Percentiles rank a stretch among this genome's conserved stretches.
phyloP scores from a whole-genome alignment of 2,329 filamentous ascomycete genomes.

The Talaromyces albobiverticillius region DNA sequence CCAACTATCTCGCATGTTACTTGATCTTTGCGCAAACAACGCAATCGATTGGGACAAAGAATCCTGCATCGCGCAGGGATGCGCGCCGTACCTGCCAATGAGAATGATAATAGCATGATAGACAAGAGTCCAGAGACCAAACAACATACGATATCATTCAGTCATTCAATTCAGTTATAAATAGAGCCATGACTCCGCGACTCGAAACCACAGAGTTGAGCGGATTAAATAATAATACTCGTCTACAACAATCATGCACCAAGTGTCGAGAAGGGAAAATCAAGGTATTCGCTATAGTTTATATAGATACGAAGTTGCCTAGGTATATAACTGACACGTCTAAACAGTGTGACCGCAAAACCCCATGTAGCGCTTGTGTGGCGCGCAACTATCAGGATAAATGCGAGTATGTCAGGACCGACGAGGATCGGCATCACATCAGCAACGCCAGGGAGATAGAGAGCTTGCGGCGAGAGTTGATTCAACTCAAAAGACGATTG shows the following conservation, averaged over 20 bases:
- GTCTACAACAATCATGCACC: constrained; percentile 28
- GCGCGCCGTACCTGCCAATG: no score
- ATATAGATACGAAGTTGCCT: background rate
- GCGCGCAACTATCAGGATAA: constrained; percentile 26
- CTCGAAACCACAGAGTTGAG: background rate
- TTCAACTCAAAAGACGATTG: constrained; percentile 11
- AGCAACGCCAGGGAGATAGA: constrained; percentile 51
- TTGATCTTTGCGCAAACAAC: no score
- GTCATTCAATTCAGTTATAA: background rate
- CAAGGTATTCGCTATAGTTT: constrained; percentile 21
- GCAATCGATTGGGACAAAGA: no score
- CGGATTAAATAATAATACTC: constrained; percentile 21
- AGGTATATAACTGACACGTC: background rate
- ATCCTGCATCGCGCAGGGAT: no score
- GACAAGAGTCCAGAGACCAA: no score
- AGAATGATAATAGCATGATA: no score
- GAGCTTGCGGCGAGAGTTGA: constrained; percentile 24
- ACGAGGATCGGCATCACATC: constrained; percentile 62
- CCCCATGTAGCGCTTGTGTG: constrained; percentile 27
- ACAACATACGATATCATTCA: no score
- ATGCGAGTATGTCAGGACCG: constrained; percentile 27
- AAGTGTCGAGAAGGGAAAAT: constrained; percentile 29
- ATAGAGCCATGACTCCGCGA: background rate
- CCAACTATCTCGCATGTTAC: no score
- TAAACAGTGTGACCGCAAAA: constrained; percentile 27